Base-by-base conservation (phyloP, 805 yeast species). In the Yarrowia sp. region DNA sequence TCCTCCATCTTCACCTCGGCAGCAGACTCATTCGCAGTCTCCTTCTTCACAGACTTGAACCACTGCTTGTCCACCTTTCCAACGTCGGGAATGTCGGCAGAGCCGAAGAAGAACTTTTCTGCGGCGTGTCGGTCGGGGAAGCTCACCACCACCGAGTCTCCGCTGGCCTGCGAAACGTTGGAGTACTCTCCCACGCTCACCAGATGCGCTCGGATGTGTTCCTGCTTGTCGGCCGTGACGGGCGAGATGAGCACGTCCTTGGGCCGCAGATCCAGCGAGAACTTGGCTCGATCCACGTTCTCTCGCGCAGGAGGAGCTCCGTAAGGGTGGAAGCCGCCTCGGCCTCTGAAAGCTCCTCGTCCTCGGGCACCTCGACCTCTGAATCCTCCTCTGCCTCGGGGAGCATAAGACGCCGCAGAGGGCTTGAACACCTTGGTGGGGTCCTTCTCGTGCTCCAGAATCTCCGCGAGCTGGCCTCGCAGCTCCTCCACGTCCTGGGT, bases 111-210 rank as follows among this genome's bases (percentile, higher is more conserved):
- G 59, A 75, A 74, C 62, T 66, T 66, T 63, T 77, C 80, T 4
- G 80, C 80, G 5, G 74, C 62, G 25, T 64, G 55, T 24, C 80
- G 68, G 64, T 76, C 77, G 44, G 68, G 68, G 65, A 73, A 77
- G 60, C 66, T 68, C 63, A 67, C 70, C 36, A 64, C 62, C 47
- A 41, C 68, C 63, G 39, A 62, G 27, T 61, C 59, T 16, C 62
- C 64, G 44, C 27, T 61, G 5, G 33, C 60, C 22, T 41, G 60
- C 3, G 64, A 19, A n/a, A 70, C 66, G 19, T 64, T 62, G 32
- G 69, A 68, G 55, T 65, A 69, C 27, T 66, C 71, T 8, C 71
- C 73, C 6, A 63, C 63, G 9, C 64, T 65, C 46, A 53, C 63
- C 14, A 77, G 66, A 44, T 67, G 66, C 16, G 69, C 65, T 32